Evolutionary conservation across 768 basidiomycete genomes (phyloP), one percentile per base, ranked within the genome.

Genomic region (Suillus discolor): DNA sequence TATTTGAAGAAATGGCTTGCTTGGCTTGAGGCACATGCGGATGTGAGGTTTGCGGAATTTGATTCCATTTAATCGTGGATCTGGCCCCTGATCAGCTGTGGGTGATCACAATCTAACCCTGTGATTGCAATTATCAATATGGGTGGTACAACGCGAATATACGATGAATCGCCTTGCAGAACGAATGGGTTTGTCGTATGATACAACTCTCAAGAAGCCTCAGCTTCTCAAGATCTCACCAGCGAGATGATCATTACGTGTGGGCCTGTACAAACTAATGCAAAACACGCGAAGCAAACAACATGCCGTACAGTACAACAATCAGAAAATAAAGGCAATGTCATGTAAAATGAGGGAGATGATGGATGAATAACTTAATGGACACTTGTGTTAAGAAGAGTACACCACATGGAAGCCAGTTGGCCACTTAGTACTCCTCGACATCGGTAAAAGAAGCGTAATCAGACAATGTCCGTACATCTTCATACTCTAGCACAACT

Each of bases 21-120:
- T 4, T 99, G 95, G 94, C 78, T 99, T 15, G 97, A 99, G 69
- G 82, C 82, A 9, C 88, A 97, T 71, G 96, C 94, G 25, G 96
- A 98, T 73, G 90, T 99, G 20, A 86, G 92, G 69, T 97, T 89
- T 77, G 92, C 91, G 1, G 94, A 90, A 4, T 71, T 85, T 28
- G 87, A 89, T 45, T 89, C 74, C 72, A 61, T 44, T 23, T 60
- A n/a, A 60, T 28, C 11, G 25, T 28, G 39, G n/a, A 4, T n/a
- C 41, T 60, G 18, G 16, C 15, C 13, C 25, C 38, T 39, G 15
- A 25, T 49, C 12, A 49, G 23, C 47, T 12, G n/a, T 12, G 47
- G 23, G 25, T 25, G 45, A 51, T 16, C 25, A 51, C 15, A 9
- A 28, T 53, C 15, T 51, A 51, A 8, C 3, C 3, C 16, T 25